Conservation (phyloP, 257 asterid genomes). For the Solanum tarijense region DNA sequence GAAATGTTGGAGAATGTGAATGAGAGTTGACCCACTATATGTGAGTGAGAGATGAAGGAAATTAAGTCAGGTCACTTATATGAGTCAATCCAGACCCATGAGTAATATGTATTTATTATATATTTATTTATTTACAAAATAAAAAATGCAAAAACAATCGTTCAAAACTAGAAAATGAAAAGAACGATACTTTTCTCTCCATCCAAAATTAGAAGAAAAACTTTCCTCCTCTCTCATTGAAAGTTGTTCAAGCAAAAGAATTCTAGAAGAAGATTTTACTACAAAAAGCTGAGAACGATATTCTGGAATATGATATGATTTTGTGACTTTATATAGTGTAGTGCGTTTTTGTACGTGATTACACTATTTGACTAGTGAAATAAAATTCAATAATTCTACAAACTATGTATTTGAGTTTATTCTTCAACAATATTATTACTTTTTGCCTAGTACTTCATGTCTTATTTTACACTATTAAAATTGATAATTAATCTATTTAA, state of each 20-base stretch:
- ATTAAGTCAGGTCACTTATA: no score
- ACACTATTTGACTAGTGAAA: not conserved
- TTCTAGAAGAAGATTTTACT: not conserved
- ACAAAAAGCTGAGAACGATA: not conserved
- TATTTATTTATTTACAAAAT: no score
- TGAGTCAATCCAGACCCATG: not conserved
- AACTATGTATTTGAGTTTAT: no score
- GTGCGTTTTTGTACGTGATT: no score
- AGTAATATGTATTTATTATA: no score
- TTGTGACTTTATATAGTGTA: no score
- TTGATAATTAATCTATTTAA: not conserved
- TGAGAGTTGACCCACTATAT: not conserved
- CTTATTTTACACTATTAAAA: no score
- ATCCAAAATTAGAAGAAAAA: not conserved
- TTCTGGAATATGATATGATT: no score
- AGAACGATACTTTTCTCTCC: not conserved
- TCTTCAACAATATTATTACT: not conserved
- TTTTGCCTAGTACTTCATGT: no score
- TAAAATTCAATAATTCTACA: not conserved
- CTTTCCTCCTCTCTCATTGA: not conserved
- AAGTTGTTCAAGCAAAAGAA: no score
- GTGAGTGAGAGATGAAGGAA: not conserved
- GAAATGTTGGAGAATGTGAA: no score
- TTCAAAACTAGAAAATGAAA: not conserved
- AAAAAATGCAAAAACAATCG: no score